Evolutionary conservation across 352 stramenopile genomes (phyloP).

Genomic region (Globisporangium barbulae): DNA sequence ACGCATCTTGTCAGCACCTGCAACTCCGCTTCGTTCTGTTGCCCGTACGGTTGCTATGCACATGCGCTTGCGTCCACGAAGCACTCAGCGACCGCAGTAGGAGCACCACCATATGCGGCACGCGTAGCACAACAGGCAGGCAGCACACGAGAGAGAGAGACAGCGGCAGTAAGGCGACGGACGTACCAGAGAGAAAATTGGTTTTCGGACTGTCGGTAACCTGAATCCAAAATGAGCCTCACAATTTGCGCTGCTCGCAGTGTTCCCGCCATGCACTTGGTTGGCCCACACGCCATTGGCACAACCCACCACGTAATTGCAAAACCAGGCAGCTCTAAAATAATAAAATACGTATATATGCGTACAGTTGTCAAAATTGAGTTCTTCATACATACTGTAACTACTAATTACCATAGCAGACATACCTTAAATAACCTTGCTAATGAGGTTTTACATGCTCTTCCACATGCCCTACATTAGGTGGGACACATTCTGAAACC

Average conservation of each 20-base stretch:
- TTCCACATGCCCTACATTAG: background rate
- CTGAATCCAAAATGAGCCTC: slow-evolving; percentile 79
- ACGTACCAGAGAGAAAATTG: slow-evolving; percentile 65
- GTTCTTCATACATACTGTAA: too few species aligned
- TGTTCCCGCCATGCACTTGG: background rate
- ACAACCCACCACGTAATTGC: background rate
- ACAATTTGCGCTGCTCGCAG: slow-evolving; percentile 19
- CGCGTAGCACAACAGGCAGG: slow-evolving; percentile 4
- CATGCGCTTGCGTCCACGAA: background rate
- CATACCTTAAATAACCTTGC: background rate
- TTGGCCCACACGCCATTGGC: slow-evolving; percentile 3
- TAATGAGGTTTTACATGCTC: background rate
- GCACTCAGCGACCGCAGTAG: background rate
- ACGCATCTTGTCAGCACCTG: background rate
- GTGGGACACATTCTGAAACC: background rate
- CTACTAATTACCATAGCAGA: background rate
- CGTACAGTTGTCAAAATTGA: too few species aligned
- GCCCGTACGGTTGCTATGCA: too few species aligned
- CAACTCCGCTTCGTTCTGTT: too few species aligned
- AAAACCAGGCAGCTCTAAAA: background rate
- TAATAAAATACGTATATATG: background rate
- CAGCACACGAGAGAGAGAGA: slow-evolving; percentile 5
- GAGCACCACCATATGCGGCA: background rate
- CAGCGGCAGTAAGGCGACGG: slow-evolving; percentile 4
- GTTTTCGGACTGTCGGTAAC: slow-evolving; percentile 86